Base-by-base conservation (phyloP, 768 basidiomycete genomes). In the Lactarius pseudohatsudake region DNA sequence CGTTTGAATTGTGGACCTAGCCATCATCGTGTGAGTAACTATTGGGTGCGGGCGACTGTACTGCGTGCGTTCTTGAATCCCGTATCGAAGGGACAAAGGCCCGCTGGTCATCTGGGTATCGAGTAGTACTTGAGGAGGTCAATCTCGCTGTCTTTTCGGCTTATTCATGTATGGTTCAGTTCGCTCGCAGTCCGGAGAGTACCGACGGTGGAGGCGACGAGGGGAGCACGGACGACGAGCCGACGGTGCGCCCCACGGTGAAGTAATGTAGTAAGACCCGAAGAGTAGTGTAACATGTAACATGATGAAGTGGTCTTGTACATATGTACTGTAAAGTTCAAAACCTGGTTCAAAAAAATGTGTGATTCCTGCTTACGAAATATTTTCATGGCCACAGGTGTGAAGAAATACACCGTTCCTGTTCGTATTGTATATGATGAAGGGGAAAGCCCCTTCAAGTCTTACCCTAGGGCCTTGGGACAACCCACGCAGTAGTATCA, bases 21-120 rank as follows among this genome's bases (percentile, higher is more conserved):
- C 2, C n/a, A 5, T 22, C 47, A 36, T 53, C 3, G 32, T 9
- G 30, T 57, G n/a, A 57, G 32, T 43, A n/a, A 22, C 8, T 57
- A 28, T 45, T n/a, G 3, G 13, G 32, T 2, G 20, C 7, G 8
- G 26, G 40, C 34, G 22, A 32, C 8, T 13, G 80, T 66, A 2
- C 80, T 78, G 6, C 81, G 65, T 11, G 28, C 28, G 40, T 62
- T 70, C 28, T 54, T 54, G 20, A 69, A 7, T 8, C 68, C 64
- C 5, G 68, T 70, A 56, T 66, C 68, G 50, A 70, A 70, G 9
- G 67, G 68, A 59, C 45, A 47, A 11, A 67, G 1, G 64, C 61
- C 16, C 61, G 53, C 11, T 43, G 70, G 22, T 62, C 57, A 40
- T 69, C 62, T 3, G 70, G 34, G 67, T 40, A 16, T 15, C 5